These are phyloP conservation scores for Fennellomyces sp. DNA, from an alignment of 371 early-diverging fungal species.

Conservation along the genomic window DNA sequence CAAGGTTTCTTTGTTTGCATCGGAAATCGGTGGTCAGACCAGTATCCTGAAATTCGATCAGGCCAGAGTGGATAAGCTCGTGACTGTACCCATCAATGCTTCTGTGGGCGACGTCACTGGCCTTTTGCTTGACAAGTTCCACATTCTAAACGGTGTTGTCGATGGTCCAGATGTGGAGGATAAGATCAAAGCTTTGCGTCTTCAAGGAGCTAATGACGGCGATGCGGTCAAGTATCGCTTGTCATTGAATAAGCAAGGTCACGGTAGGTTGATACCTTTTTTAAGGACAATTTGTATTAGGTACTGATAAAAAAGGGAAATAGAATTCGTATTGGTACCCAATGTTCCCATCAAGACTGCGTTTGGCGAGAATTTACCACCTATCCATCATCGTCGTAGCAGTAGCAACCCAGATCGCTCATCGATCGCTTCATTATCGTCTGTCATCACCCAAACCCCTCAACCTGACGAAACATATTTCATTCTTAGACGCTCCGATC, in stretches of 20 bases:
- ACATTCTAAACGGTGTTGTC: slow-evolving; percentile 50
- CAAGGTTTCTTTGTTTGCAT: slow-evolving; percentile 38
- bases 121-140: slow-evolving; percentile 48
- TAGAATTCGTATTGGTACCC: slow-evolving; percentile 23
- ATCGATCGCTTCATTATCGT: slow-evolving; percentile 39
- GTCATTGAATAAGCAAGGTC: slow-evolving; percentile 21
- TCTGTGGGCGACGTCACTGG: slow-evolving; percentile 37
- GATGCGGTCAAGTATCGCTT: slow-evolving; percentile 33
- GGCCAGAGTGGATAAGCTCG: slow-evolving; percentile 39
- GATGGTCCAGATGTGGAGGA: slow-evolving; percentile 29
- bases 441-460: slow-evolving; percentile 32
- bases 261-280: slow-evolving; percentile 15
- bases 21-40: slow-evolving; percentile 19
- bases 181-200: slow-evolving; percentile 26
- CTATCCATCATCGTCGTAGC: slow-evolving; percentile 36
- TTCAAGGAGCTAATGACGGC: slow-evolving; percentile 22
- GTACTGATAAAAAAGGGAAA: not conserved
- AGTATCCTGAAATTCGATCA: slow-evolving; percentile 22
- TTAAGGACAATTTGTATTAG: not conserved
- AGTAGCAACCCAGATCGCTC: slow-evolving; percentile 44
- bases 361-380: slow-evolving; percentile 38
- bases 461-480: slow-evolving; percentile 45
- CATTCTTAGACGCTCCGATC: slow-evolving; percentile 28
- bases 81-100: slow-evolving; percentile 33
- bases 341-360: slow-evolving; percentile 31